A percentile compares a stretch with the other conserved stretches of the same genome.
These are phyloP conservation scores for Metroxylon sagu DNA, from an alignment of 176 grass and related monocot genomes.

Conservation along the genomic window DNA sequence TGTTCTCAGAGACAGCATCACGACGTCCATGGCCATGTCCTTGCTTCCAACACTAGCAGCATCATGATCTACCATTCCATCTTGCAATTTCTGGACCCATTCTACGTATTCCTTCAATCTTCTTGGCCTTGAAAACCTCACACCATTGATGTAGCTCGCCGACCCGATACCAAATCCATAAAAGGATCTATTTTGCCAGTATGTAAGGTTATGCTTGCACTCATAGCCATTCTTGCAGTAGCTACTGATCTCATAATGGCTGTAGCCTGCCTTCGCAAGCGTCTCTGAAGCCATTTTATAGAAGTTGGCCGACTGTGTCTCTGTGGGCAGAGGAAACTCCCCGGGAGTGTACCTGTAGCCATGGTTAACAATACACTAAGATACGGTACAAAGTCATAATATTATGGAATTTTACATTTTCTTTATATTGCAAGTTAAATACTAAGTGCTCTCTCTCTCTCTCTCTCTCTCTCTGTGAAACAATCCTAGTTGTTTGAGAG, in stretches of 20 bases:
- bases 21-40: constrained; percentile 74
- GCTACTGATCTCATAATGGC: constrained; percentile 87
- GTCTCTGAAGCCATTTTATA: constrained; percentile 73
- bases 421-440: too few relatives aligned
- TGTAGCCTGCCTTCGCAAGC: constrained; percentile 62
- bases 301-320: constrained; percentile 55
- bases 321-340: constrained; percentile 68
- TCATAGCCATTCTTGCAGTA: constrained; percentile 70
- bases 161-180: constrained; percentile 81
- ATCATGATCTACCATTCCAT: constrained; percentile 33
- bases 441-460: too few relatives aligned
- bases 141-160: constrained; percentile 62
- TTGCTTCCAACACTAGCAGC: constrained; percentile 30
- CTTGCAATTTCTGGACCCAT: constrained; percentile 63
- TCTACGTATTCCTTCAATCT: constrained; percentile 70
- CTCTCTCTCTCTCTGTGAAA: too few relatives aligned
- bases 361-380: not conserved
- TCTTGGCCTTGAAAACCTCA: constrained; percentile 71
- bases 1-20: constrained; percentile 85
- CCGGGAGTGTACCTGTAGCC: constrained; percentile 63
- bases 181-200: constrained; percentile 71
- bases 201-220: constrained; percentile 83
- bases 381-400: too few relatives aligned
- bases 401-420: too few relatives aligned
- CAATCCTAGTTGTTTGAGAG: too few relatives aligned